Conservation (phyloP, 345 rosid genomes). For the Pistacia integerrima region DNA sequence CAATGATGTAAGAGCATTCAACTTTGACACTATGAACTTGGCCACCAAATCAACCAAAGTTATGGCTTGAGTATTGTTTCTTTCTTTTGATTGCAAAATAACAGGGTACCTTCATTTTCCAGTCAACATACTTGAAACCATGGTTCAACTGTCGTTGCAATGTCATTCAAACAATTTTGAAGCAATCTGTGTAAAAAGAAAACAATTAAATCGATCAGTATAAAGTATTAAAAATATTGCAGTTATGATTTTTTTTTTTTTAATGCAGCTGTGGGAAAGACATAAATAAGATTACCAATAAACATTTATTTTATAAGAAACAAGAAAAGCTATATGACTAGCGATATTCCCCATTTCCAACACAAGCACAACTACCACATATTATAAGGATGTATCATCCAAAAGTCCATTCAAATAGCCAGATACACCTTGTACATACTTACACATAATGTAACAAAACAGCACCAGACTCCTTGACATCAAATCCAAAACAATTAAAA, state of each 20-base stretch:
- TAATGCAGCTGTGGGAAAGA: not conserved
- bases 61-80: not conserved
- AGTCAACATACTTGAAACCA: slow-evolving; percentile 51
- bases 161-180: slow-evolving; percentile 49
- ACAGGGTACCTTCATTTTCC: slow-evolving; percentile 59
- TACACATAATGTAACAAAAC: not conserved
- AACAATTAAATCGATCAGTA: slow-evolving; percentile 9
- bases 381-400: not conserved
- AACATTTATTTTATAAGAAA: not conserved
- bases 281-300: not conserved
- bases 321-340: not conserved
- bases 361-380: not conserved
- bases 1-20: not conserved
- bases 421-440: not conserved
- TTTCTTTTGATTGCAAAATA: not conserved
- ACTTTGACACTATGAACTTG: not conserved
- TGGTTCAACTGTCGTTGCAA: slow-evolving; percentile 34
- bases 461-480: not conserved
- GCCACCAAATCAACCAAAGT: not conserved
- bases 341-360: not conserved
- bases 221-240: no score
- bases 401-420: not conserved
- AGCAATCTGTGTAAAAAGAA: slow-evolving; percentile 28
- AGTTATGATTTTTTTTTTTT: no score
- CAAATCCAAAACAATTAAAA: not conserved